Evolutionary conservation across 208 protist genomes (phyloP).

Genomic region (Trypanosoma congolense): DNA sequence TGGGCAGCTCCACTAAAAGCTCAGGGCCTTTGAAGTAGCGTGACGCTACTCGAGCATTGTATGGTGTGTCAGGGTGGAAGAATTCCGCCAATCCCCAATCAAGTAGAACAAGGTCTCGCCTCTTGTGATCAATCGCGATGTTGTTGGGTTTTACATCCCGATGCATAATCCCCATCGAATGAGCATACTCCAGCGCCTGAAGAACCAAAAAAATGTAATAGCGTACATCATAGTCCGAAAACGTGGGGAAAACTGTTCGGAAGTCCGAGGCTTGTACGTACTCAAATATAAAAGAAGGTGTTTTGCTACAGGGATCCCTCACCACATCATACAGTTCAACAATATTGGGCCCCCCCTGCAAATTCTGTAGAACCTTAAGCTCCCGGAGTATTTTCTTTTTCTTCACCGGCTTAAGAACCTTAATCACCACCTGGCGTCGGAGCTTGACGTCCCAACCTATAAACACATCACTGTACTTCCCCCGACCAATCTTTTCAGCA

Average conservation of each 20-base stretch:
- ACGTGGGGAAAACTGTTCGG: conserved; percentile 94
- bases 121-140: conserved; percentile 98
- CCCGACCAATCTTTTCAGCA: conserved; percentile 92
- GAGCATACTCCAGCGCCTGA: conserved; percentile 94
- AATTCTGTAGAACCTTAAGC: conserved; percentile 98
- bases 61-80: conserved; percentile 96
- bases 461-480: conserved; percentile 99
- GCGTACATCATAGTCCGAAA: conserved; percentile 97
- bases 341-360: conserved; percentile 98
- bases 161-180: conserved; percentile 99
- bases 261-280: conserved; percentile 98
- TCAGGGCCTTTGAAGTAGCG: conserved; percentile 99
- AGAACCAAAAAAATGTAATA: conserved; percentile 98
- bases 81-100: conserved; percentile 99
- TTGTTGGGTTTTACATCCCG: conserved; percentile 99
- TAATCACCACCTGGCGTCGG: conserved; percentile 94
- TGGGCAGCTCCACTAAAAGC: conserved; percentile 96
- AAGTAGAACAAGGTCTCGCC: conserved; percentile 95
- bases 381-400: conserved; percentile 99
- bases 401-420: conserved; percentile 99
- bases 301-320: conserved; percentile 96
- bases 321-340: conserved; percentile 98
- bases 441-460: conserved; percentile 92
- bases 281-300: conserved; percentile 99
- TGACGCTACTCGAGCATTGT: conserved; percentile 99